phyloP scores from a whole-genome alignment of 2,329 filamentous ascomycete genomes.

The Colletotrichum camelliae region DNA sequence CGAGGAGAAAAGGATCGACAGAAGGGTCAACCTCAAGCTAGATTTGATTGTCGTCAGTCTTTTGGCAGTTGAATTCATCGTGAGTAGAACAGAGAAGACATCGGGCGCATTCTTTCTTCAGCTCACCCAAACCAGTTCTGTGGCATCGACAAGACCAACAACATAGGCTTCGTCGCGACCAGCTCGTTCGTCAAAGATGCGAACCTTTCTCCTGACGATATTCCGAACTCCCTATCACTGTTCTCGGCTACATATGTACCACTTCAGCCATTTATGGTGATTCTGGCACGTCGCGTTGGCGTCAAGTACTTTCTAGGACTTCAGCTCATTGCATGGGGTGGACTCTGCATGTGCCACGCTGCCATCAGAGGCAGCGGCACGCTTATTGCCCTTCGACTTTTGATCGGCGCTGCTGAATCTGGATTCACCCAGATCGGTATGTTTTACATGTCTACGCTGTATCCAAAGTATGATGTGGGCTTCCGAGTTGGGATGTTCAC shows the following conservation, averaged over 20 bases:
- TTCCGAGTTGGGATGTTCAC: conserved; percentile 23
- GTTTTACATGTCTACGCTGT: conserved; percentile 25
- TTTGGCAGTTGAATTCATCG: conserved; percentile 24
- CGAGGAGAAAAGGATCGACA: conserved; percentile 20
- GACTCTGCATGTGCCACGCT: conserved; percentile 26
- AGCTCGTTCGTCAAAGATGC: conserved; percentile 26
- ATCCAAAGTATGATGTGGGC: conserved; percentile 24
- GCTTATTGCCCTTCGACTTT: conserved; percentile 23
- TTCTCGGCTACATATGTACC: conserved; percentile 28
- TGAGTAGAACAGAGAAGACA: not conserved
- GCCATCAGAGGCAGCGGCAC: conserved; percentile 15
- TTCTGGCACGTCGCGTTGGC: conserved; percentile 25
- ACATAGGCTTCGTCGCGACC: conserved; percentile 27
- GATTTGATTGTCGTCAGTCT: conserved; percentile 21
- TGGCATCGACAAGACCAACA: conserved; percentile 28
- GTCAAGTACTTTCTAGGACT: conserved; percentile 20
- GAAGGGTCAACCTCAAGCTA: conserved; percentile 21
- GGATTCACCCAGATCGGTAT: conserved; percentile 27
- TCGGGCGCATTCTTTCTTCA: not conserved
- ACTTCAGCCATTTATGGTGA: conserved; percentile 26
- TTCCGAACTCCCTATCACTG: conserved; percentile 26
- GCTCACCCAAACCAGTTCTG: conserved; percentile 16
- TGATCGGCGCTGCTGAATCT: conserved; percentile 25
- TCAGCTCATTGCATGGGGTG: conserved; percentile 24
- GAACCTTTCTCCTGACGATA: conserved; percentile 23